Conservation (phyloP, 2,329 filamentous ascomycete species). For the Diaporthe sp. region DNA sequence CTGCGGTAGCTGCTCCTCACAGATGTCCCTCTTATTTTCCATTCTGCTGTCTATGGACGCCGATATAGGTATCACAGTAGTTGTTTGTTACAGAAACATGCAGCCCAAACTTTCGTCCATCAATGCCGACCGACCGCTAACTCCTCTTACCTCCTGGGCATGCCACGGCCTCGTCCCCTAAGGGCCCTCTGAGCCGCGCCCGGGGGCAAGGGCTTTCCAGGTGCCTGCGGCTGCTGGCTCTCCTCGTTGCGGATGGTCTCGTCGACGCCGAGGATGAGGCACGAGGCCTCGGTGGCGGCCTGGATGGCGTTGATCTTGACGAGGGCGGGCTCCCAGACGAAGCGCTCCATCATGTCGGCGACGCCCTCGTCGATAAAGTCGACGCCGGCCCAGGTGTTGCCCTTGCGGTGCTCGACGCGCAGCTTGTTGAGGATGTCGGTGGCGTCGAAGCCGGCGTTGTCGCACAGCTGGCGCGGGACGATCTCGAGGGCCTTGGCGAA, state of each 20-base stretch:
- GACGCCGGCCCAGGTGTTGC: conserved; percentile 93
- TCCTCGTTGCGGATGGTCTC: conserved; percentile 99
- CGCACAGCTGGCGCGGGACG: conserved; percentile 95
- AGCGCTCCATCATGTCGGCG: conserved; percentile 92
- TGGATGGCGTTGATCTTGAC: conserved; percentile 98
- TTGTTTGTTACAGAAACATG: conserved; percentile 39
- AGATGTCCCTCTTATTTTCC: conserved; percentile 21
- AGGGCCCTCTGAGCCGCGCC: conserved; percentile 92
- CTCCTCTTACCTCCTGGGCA: conserved; percentile 81
- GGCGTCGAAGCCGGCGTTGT: conserved; percentile 98
- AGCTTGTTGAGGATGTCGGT: conserved; percentile 98
- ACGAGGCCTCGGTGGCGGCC: conserved; percentile 94
- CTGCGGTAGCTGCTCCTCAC: neutral
- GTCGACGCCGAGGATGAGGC: conserved; percentile 94
- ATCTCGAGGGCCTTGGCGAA: conserved; percentile 98
- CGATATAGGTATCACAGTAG: conserved; percentile 42
- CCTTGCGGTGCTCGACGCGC: conserved; percentile 95
- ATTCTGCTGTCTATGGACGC: conserved; percentile 40
- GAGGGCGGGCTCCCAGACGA: conserved; percentile 97
- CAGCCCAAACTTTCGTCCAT: conserved; percentile 15
- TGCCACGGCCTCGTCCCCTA: conserved; percentile 85
- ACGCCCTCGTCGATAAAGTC: conserved; percentile 95
- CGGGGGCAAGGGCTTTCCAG: conserved; percentile 79
- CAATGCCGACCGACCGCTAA: neutral
- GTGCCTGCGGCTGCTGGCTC: conserved; percentile 86